Base-by-base conservation (phyloP, 495 filamentous ascomycete genomes). In the Elasticomyces elasticus region DNA sequence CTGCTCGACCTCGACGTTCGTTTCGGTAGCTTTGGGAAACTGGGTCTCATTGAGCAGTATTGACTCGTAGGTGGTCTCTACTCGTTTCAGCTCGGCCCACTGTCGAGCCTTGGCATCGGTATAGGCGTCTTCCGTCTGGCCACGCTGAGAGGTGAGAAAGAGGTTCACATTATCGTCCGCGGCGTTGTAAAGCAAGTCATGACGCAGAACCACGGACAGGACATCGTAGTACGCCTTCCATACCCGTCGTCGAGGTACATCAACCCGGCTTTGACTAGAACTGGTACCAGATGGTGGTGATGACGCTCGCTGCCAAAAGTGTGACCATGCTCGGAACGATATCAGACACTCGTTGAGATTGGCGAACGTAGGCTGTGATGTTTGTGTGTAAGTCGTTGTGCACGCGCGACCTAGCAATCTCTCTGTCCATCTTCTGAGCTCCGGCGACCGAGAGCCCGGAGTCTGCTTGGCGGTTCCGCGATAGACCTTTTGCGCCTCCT, bases 141-240 rank as follows among this genome's bases (percentile, higher is more conserved):
- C 44, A 7, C 27, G 19, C 5, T 17, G 27, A 15, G 37, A 45
- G 15, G 31, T 31, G 12, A 49, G 5, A 13, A 60, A 52, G 13
- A 56, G 30, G 42, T 56, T 54, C 22, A 43, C 54, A 10, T 35
- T 46, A 33, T 22, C 31, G 17, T 42, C 27, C n/a, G 37, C 33
- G n/a, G 26, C 27, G 46, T 55, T 52, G 30, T 52, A 53, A n/a
- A 61, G 64, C 61, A 49, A 71, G 71, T 72, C 76, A 48, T 74
- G 62, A 58, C 79, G 78, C 26, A 85, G 58, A 15, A 85, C 75
- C n/a, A 67, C 68, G 6, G 87, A 90, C 22, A 94, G 69, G 1
- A 82, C 75, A 51, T 76, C 71, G 64, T 94, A 95, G 63, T 95
- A 94, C 46, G 82, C 76, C 62, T 79, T 82, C 88, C 87, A 95